These are phyloP conservation scores for Starmerella potacharoeniae DNA, from an alignment of 805 yeast species.

Conservation along the genomic window DNA sequence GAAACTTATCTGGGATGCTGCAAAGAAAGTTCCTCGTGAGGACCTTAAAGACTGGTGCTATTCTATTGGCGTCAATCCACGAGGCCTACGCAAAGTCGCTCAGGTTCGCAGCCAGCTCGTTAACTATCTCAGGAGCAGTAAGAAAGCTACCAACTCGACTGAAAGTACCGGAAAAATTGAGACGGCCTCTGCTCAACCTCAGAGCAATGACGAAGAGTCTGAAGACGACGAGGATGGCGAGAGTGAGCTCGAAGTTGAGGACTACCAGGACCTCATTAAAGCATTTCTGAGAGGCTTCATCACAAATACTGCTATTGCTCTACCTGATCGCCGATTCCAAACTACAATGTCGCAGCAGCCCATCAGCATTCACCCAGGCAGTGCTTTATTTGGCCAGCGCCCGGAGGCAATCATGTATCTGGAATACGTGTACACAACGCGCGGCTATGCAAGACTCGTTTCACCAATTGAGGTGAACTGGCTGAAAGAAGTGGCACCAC, in stretches of 20 bases:
- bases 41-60: conserved; percentile 78
- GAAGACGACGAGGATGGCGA: conserved; percentile 4
- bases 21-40: conserved; percentile 24
- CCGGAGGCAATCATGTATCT: conserved; percentile 86
- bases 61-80: conserved; percentile 59
- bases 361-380: conserved; percentile 82
- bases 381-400: conserved; percentile 68
- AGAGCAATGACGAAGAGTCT: neutral
- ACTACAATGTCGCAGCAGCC: conserved; percentile 71
- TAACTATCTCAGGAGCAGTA: conserved; percentile 39
- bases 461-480: conserved; percentile 69
- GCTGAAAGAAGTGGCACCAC: conserved; percentile 35
- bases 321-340: conserved; percentile 87
- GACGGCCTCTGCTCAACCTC: neutral
- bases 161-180: neutral
- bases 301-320: conserved; percentile 83
- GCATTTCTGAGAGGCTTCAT: conserved; percentile 75
- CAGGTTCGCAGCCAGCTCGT: conserved; percentile 66
- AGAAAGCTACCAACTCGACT: neutral
- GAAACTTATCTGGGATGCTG: conserved; percentile 62
- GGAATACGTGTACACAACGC: conserved; percentile 85
- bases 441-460: conserved; percentile 87
- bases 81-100: conserved; percentile 68
- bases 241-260: conserved; percentile 25
- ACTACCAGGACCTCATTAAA: conserved; percentile 51